These are phyloP conservation scores for Yamadazyma atmosphaerica DNA, from an alignment of 1,139 yeast species.

Conservation along the genomic window DNA sequence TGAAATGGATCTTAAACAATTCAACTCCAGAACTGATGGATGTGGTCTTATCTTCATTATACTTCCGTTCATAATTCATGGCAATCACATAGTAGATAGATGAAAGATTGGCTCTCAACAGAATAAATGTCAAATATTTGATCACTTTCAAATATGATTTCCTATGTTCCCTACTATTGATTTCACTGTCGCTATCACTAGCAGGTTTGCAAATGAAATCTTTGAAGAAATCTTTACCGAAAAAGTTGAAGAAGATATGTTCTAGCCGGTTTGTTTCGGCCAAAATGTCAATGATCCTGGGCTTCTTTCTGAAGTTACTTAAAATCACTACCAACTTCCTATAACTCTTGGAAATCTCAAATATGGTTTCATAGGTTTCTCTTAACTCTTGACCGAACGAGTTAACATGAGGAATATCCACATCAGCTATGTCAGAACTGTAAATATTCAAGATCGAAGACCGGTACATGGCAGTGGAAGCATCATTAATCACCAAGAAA, in stretches of 20 bases:
- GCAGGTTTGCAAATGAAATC: constrained; percentile 41
- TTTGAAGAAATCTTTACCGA: constrained; percentile 47
- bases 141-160: constrained; percentile 31
- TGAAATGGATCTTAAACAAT: constrained; percentile 43
- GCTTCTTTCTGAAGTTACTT: constrained; percentile 30
- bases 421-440: constrained; percentile 33
- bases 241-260: constrained; percentile 34
- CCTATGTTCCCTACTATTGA: constrained; percentile 21
- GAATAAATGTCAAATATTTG: constrained; percentile 37
- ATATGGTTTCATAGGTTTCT: constrained; percentile 16
- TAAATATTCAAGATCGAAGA: constrained; percentile 34
- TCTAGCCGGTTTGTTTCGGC: constrained; percentile 41
- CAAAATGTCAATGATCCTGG: constrained; percentile 39
- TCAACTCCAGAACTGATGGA: constrained; percentile 46
- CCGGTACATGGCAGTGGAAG: constrained; percentile 33
- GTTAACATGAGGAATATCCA: constrained; percentile 25
- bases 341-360: constrained; percentile 27
- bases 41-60: constrained; percentile 28
- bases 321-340: constrained; percentile 31
- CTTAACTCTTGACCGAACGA: constrained; percentile 21
- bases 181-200: constrained; percentile 15
- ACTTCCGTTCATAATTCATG: constrained; percentile 40
- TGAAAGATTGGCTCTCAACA: constrained; percentile 43
- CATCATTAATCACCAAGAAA: constrained; percentile 32
- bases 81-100: constrained; percentile 47